A percentile compares a stretch with the other conserved stretches of the same genome.
phyloP scores from a whole-genome alignment of 2,329 filamentous ascomycete genomes.

The Apiospora kogelbergensis region DNA sequence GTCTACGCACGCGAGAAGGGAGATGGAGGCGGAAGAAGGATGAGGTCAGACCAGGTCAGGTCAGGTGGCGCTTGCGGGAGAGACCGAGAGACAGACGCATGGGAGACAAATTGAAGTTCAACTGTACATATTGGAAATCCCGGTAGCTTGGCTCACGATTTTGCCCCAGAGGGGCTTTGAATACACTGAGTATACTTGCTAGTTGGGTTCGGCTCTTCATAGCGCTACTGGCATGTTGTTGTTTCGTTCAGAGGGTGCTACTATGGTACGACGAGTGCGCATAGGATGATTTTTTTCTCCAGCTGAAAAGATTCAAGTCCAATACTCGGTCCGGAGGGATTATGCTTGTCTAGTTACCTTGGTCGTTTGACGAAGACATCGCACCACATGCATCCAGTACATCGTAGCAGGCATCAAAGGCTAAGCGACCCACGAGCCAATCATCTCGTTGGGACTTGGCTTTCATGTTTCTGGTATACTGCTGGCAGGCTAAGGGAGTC shows the following conservation, averaged over 20 bases:
- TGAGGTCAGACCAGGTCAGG: neutral
- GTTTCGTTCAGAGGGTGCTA: too few species aligned
- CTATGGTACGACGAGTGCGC: neutral
- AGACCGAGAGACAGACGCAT: neutral
- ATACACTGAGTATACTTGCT: neutral
- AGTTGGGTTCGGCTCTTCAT: neutral
- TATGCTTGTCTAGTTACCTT: neutral
- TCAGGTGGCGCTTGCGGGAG: neutral
- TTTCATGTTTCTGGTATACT: neutral
- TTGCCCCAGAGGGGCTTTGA: neutral
- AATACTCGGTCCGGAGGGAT: neutral
- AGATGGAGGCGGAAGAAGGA: neutral
- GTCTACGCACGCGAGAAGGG: neutral
- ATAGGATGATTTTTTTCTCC: neutral
- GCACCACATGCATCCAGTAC: neutral
- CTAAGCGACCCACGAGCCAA: neutral
- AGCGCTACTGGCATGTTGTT: too few species aligned
- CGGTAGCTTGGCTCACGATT: neutral
- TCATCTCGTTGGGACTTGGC: neutral
- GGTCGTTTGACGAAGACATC: neutral
- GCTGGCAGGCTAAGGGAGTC: too few species aligned
- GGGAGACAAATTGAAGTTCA: neutral
- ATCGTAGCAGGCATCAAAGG: neutral
- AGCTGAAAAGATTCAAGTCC: neutral
- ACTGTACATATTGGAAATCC: neutral